A percentile compares a stretch with the other conserved stretches of the same genome.
phyloP scores from a whole-genome alignment of 2,329 filamentous ascomycete genomes.

The Furcasterigmium furcatum region DNA sequence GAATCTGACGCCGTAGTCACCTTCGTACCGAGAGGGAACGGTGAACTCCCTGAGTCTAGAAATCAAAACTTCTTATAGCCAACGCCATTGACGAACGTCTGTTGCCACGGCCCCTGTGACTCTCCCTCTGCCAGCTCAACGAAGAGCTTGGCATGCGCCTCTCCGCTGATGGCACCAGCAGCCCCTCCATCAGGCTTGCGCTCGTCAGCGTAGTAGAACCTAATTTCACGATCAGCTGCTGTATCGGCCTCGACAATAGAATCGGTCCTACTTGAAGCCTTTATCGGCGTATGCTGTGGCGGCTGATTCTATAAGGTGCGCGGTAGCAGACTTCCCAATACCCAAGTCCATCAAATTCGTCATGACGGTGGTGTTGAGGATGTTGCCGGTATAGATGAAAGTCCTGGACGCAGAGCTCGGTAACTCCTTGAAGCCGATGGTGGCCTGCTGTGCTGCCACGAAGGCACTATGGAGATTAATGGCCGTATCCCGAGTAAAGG shows the following conservation, averaged over 20 bases:
- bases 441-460: neutral
- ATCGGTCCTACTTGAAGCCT: conserved; percentile 31
- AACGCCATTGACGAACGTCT: conserved; percentile 38
- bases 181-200: conserved; percentile 33
- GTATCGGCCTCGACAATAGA: too few species aligned
- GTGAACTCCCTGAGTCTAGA: too few species aligned
- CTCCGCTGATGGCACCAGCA: conserved; percentile 27
- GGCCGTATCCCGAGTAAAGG: conserved; percentile 9
- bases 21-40: too few species aligned
- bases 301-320: conserved; percentile 22
- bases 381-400: conserved; percentile 32
- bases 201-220: conserved; percentile 51
- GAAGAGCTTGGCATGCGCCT: conserved; percentile 37
- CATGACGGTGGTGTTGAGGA: conserved; percentile 27
- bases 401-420: neutral
- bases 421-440: neutral
- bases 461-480: conserved; percentile 3
- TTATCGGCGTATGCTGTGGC: conserved; percentile 26
- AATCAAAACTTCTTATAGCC: conserved; percentile 41
- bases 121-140: conserved; percentile 31
- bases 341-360: conserved; percentile 30
- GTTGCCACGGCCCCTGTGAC: conserved; percentile 40
- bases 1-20: too few species aligned
- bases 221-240: too few species aligned
- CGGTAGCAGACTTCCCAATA: conserved; percentile 33